Evolutionary conservation across 2,329 filamentous ascomycete species (phyloP).

Genomic region (Xylaria sp.): DNA sequence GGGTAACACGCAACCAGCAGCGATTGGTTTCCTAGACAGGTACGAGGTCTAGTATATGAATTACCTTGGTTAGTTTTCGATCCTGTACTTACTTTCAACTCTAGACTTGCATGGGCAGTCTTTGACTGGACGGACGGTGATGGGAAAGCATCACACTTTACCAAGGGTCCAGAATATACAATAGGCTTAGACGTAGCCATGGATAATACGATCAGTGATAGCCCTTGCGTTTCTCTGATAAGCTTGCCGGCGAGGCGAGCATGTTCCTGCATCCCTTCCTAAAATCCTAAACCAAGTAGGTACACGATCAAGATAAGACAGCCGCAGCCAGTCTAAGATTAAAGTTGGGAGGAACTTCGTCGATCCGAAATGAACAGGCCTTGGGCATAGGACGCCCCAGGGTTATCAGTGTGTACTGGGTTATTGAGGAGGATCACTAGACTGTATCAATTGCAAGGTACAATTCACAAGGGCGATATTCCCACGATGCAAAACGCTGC

Average conservation of each 20-base stretch:
- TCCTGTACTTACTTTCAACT: neutral
- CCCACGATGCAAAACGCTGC: constrained; percentile 18
- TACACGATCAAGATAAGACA: constrained; percentile 9
- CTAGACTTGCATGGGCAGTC: neutral
- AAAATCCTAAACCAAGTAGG: neutral
- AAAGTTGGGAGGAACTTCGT: constrained; percentile 42
- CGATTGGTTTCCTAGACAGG: neutral
- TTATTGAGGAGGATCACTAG: neutral
- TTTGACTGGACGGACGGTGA: neutral
- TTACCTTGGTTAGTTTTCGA: neutral
- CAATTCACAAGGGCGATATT: neutral
- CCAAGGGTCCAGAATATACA: neutral
- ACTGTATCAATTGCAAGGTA: neutral
- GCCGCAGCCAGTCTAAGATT: constrained; percentile 15
- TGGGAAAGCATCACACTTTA: neutral
- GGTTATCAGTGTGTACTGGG: too few species aligned
- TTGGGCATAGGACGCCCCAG: constrained; percentile 8
- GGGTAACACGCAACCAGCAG: neutral
- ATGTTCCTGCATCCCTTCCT: neutral
- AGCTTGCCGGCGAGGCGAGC: neutral
- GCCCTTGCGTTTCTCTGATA: neutral
- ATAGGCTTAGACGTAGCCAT: neutral
- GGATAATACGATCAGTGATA: neutral
- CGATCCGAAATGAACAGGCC: constrained; percentile 48
- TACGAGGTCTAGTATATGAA: neutral